Base-by-base conservation (phyloP, 2,329 filamentous ascomycete genomes). In the Drechmeria coniospora region DNA sequence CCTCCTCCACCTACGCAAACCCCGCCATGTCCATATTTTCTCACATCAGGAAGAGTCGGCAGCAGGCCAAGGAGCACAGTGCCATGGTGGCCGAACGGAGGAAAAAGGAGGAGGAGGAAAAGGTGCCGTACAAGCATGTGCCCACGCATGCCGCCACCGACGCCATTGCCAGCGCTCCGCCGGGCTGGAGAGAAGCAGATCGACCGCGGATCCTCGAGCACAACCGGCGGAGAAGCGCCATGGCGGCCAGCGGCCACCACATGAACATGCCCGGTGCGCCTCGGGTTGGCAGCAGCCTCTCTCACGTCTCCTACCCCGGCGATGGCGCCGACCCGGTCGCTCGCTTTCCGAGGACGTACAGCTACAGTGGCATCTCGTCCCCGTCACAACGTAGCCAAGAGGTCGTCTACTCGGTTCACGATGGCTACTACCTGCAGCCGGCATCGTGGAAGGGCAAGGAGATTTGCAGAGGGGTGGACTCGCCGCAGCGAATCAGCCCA, bases 131-230 rank as follows among this genome's bases (percentile, higher is more conserved):
- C 47, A 63, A 54, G 28, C 71, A 76, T 42, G 49, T 71, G 13
- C 68, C 70, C n/a, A 73, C 57, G 10, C 72, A 77, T 42, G 71
- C 71, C 16, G 67, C 66, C 25, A 44, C 57, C 9, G 70, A 76
- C 46, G 68, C 70, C 23, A 49, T 74, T 23, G 54, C 59, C 14
- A 63, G 61, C 17, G 65, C 64, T 3, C 68, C 68, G 8, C 53
- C 61, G 1, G 59, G 54, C 36, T 69, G 60, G 57, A 60, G 58
- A 27, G 40, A 45, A 6, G 52, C 56, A 9, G 64, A 69, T 37
- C 50, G 57, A 23, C 41, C 48, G 15, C 58, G 48, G 34, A 65
- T 70, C 28, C 46, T 60, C 32, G 63, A 65, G 39, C 51, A 63
- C 39, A 65, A 68, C 46, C 54, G 53, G 29, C 54, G 57, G 32